Evolutionary conservation across 805 yeast species (phyloP).

Genomic region (Saccharomycopsis guyanensis): DNA sequence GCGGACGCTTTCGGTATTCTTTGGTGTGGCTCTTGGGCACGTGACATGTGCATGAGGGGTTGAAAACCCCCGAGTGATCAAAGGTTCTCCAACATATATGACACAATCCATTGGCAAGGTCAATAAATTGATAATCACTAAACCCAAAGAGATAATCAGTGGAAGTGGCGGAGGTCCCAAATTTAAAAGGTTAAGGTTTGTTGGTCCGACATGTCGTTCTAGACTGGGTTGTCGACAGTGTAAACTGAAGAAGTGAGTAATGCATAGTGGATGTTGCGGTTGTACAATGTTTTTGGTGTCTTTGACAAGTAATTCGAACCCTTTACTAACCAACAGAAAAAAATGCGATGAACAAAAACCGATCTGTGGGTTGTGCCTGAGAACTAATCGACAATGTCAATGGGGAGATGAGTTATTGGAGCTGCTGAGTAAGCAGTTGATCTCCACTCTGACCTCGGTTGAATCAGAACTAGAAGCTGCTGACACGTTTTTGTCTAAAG

Average conservation of each 20-base stretch:
- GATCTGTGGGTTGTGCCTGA: slow-evolving; percentile 10
- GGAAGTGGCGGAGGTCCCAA: too few species aligned
- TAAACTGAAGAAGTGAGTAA: slow-evolving; percentile 6
- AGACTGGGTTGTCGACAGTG: slow-evolving; percentile 10
- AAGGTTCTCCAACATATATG: too few species aligned
- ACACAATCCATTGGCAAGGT: too few species aligned
- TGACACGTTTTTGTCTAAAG: background rate
- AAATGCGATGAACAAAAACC: slow-evolving; percentile 16
- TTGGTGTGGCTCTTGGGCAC: too few species aligned
- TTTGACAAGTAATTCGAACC: too few species aligned
- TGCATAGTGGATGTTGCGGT: background rate
- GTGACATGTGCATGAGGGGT: too few species aligned
- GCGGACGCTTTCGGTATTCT: too few species aligned
- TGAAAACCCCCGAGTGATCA: too few species aligned
- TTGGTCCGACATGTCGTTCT: slow-evolving; percentile 11
- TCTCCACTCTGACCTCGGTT: background rate
- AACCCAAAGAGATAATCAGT: too few species aligned
- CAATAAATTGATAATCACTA: too few species aligned
- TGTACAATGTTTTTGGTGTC: background rate
- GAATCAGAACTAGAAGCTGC: background rate
- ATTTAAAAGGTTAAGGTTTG: slow-evolving; percentile 6
- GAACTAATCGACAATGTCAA: slow-evolving; percentile 3
- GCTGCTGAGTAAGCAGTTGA: too few species aligned
- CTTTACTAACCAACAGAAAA: slow-evolving; percentile 10
- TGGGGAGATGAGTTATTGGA: background rate